Evolutionary conservation across 805 yeast species (phyloP), one percentile per base, ranked within the genome.

Genomic region (Barnettozyma populi): DNA sequence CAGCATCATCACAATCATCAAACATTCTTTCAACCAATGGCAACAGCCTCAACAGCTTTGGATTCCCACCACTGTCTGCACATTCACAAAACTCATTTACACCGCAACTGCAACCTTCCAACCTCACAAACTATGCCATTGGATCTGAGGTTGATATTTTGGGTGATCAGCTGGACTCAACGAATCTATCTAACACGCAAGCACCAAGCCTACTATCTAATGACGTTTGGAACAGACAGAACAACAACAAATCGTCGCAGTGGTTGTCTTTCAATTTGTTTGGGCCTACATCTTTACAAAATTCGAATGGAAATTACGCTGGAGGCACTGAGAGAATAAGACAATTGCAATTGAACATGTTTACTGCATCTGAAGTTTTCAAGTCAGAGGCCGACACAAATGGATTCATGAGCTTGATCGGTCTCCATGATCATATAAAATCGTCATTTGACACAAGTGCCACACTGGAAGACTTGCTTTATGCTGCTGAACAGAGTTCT

Each of bases 401-500:
- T n/a, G 53, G 51, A 6, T 53, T 38, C 11, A 42, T 53, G 45
- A 11, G 27, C 16, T 11, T 35, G 21, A 8, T 7, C 13, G 21
- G 38, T 1, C 23, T 53, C 19, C 47, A 48, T 20, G 5, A 20
- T 10, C 29, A 47, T 2, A 50, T 50, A 27, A 37, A 40, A 4
- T 27, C 52, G 3, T 43, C 40, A 6, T 38, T 19, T 24, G 35
- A 13, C 19, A 39, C 45, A 2, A 16, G 18, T 5, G 39, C 43
- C 19, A 32, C 36, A 7, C 36, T 45, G 37, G 35, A 32, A 2
- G 20, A 56, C 10, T 55, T 57, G 36, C 11, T 47, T 5, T 37
- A 49, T n/a, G 43, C 57, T 6, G 23, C 52, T 18, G 54, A 53
- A 16, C 38, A 55, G 2, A 35, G 35, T 4, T 52, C 57, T 2